These are phyloP conservation scores for Olyra latifolia DNA, from an alignment of 176 grass and related monocot genomes.

Conservation along the genomic window DNA sequence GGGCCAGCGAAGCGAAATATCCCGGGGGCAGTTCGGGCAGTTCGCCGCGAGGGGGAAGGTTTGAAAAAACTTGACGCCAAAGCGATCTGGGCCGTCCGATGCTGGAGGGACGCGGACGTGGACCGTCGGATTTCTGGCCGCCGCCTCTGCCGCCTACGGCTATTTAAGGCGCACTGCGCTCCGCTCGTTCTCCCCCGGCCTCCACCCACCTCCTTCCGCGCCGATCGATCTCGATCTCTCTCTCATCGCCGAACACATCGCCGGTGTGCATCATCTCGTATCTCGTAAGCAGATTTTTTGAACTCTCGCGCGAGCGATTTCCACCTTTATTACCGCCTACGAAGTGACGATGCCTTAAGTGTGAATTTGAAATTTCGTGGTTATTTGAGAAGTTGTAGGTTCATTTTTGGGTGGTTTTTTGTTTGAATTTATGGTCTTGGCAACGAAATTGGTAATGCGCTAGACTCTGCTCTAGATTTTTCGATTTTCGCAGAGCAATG, in stretches of 20 bases:
- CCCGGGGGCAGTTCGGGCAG: constrained; percentile 16
- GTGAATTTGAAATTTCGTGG: not conserved
- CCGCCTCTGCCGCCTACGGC: constrained; percentile 15
- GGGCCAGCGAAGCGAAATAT: constrained; percentile 21
- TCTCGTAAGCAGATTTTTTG: constrained; percentile 18
- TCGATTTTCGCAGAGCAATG: not conserved
- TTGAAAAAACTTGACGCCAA: constrained; percentile 37
- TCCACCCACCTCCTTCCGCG: not conserved
- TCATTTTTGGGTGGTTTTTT: not conserved
- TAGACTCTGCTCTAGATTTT: not conserved
- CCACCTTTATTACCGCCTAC: not conserved
- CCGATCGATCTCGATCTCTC: not conserved
- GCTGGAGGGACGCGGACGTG: not conserved
- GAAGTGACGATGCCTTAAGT: not conserved
- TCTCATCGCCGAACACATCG: constrained; percentile 7
- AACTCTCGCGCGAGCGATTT: not conserved
- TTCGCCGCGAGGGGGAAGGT: constrained; percentile 1
- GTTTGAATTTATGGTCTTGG: not conserved
- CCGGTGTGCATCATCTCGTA: not conserved
- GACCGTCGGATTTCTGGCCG: constrained; percentile 31
- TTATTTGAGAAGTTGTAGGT: not conserved
- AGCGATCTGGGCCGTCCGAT: constrained; percentile 31
- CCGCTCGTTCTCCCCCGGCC: constrained; percentile 8
- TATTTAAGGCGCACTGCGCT: constrained; percentile 36
- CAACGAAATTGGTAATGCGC: not conserved